phyloP scores from a whole-genome alignment of 192 early-diverging fungal species.

The Coemansia sp. region DNA sequence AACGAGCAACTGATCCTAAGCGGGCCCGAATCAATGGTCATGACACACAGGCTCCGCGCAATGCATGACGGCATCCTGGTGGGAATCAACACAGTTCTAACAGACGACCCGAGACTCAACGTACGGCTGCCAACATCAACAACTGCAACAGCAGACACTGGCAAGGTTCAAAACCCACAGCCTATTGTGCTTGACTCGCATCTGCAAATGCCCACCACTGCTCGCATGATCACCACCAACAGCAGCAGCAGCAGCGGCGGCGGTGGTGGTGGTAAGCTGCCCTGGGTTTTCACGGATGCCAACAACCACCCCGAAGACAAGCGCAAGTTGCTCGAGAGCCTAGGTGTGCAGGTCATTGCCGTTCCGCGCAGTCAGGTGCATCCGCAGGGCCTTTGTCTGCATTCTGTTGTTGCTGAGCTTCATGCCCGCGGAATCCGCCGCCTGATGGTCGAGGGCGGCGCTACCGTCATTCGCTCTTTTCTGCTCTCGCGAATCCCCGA shows the following conservation, averaged over 20 bases:
- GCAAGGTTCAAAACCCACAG: constrained; percentile 53
- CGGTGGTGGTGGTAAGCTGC: constrained; percentile 38
- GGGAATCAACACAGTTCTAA: constrained; percentile 77
- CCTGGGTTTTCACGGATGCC: constrained; percentile 61
- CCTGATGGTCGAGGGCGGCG: constrained; percentile 92
- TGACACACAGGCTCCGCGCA: constrained; percentile 78
- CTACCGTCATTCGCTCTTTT: constrained; percentile 68
- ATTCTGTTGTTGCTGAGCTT: constrained; percentile 22
- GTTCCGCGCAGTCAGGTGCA: constrained; percentile 13
- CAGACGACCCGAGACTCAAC: constrained; percentile 77
- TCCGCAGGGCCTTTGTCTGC: constrained; percentile 9
- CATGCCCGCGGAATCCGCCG: constrained; percentile 40
- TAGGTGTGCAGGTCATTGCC: constrained; percentile 63
- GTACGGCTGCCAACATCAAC: constrained; percentile 6
- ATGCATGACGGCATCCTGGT: constrained; percentile 83
- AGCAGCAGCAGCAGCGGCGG: constrained; percentile 6
- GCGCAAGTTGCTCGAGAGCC: constrained; percentile 50
- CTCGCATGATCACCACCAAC: constrained; percentile 57
- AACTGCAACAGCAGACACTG: neutral
- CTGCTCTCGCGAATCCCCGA: constrained; percentile 33
- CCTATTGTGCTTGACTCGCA: constrained; percentile 79
- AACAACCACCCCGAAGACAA: constrained; percentile 15
- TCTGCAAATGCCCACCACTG: constrained; percentile 62
- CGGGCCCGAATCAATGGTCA: constrained; percentile 67
- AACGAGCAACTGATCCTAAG: constrained; percentile 69